phyloP scores from a whole-genome alignment of 2,329 filamentous ascomycete species.

The Parascedosporium putredinis region DNA sequence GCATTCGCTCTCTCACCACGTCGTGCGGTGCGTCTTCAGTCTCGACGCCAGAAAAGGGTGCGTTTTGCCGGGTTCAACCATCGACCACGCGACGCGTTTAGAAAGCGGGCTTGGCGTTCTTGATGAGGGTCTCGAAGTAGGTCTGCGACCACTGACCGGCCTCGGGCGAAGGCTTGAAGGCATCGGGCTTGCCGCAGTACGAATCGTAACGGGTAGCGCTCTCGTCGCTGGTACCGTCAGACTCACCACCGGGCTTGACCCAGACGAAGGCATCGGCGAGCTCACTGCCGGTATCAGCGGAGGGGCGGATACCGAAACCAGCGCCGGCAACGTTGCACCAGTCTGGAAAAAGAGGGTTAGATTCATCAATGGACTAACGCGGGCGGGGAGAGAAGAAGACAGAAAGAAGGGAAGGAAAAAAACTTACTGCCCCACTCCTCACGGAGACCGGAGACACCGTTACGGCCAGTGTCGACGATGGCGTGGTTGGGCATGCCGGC shows the following conservation, averaged over 20 bases:
- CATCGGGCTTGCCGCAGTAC: conserved; percentile 27
- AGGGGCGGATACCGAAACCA: conserved; percentile 49
- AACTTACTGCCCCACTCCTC: conserved; percentile 26
- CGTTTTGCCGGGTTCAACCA: neutral
- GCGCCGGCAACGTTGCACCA: conserved; percentile 53
- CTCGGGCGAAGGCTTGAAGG: conserved; percentile 39
- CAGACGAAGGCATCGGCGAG: conserved; percentile 55
- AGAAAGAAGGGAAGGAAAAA: neutral
- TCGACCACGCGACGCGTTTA: neutral
- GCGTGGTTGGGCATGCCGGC: conserved; percentile 31
- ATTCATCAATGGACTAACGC: conserved; percentile 19
- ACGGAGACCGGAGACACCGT: conserved; percentile 30
- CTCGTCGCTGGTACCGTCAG: conserved; percentile 26
- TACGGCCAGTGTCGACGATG: conserved; percentile 31
- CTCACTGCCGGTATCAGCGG: conserved; percentile 42
- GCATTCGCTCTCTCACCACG: neutral
- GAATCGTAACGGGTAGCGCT: conserved; percentile 24
- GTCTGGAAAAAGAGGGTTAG: conserved; percentile 27
- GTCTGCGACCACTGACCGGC: conserved; percentile 34
- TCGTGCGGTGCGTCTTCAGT: neutral
- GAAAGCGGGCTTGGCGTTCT: conserved; percentile 13
- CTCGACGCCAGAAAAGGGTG: neutral
- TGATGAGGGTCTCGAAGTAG: conserved; percentile 16
- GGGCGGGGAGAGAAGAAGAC: neutral
- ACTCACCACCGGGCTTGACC: conserved; percentile 55